Percentiles rank a stretch among this genome's conserved stretches.
Evolutionary conservation across 805 yeast genomes (phyloP).

Genomic region (Sugiyamaella smithiae): DNA sequence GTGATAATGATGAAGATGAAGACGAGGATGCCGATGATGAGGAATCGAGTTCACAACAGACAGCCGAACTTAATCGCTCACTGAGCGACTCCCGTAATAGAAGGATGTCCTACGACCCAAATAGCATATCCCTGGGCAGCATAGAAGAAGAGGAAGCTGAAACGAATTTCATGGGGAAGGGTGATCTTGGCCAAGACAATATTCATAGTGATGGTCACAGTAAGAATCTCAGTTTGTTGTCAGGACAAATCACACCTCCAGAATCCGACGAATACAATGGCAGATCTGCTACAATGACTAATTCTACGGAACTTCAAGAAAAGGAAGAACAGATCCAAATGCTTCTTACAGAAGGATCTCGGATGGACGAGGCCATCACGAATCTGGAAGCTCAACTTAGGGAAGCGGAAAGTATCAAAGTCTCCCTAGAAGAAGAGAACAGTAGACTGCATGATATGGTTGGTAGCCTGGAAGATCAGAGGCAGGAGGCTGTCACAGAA

Average conservation of each 20-base stretch:
- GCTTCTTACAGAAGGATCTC: conserved; percentile 46
- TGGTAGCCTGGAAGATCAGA: conserved; percentile 25
- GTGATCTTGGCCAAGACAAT: neutral
- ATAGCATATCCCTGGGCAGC: conserved; percentile 1
- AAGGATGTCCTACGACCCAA: neutral
- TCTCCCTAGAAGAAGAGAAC: conserved; percentile 28
- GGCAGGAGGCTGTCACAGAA: conserved; percentile 12
- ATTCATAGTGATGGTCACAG: neutral
- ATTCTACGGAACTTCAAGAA: conserved; percentile 20
- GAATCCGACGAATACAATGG: neutral
- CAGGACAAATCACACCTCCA: conserved; percentile 14
- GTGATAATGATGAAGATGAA: conserved; percentile 31
- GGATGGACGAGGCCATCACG: conserved; percentile 42
- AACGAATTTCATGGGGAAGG: neutral
- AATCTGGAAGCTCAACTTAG: conserved; percentile 26
- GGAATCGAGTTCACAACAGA: neutral
- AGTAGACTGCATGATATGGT: conserved; percentile 31
- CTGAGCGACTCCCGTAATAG: conserved; percentile 1
- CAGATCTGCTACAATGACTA: too few species aligned
- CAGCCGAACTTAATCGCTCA: neutral
- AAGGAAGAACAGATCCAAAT: conserved; percentile 45
- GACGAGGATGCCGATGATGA: conserved; percentile 42
- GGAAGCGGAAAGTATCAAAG: conserved; percentile 28
- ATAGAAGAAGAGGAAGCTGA: conserved; percentile 8
- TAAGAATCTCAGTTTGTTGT: neutral